phyloP scores from a whole-genome alignment of 495 filamentous ascomycete species.

The Sordaria brevicollis region DNA sequence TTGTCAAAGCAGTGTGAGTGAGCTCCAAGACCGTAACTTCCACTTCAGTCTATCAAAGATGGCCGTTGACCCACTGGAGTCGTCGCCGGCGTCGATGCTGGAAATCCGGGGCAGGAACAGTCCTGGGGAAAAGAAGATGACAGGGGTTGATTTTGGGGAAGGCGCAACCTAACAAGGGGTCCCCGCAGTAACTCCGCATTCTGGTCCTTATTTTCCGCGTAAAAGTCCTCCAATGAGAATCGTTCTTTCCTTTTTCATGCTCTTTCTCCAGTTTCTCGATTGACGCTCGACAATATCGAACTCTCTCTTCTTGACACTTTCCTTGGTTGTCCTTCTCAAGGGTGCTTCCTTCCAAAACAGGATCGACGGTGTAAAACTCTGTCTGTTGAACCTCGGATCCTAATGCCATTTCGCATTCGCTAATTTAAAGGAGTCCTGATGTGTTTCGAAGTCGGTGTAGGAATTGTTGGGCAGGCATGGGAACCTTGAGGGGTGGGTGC shows the following conservation, averaged over 20 bases:
- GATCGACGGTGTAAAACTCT: background rate
- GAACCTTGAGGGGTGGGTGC: background rate
- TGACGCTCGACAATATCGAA: background rate
- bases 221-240: conserved; percentile 12
- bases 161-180: conserved; percentile 4
- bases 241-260: background rate
- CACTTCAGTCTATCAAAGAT: background rate
- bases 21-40: background rate
- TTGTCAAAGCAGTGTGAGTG: background rate
- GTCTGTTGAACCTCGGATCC: background rate
- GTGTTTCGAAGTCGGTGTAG: background rate
- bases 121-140: background rate
- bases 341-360: background rate
- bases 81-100: background rate
- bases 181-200: conserved; percentile 14
- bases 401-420: background rate
- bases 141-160: background rate
- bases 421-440: background rate
- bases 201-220: conserved; percentile 5
- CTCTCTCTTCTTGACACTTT: background rate
- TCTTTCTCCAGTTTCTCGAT: background rate
- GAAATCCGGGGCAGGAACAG: background rate
- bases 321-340: background rate
- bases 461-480: background rate
- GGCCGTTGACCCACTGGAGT: background rate